Evolutionary conservation across 2,329 filamentous ascomycete genomes (phyloP), one percentile per base, ranked within the genome.

Genomic region (Fusarium verticillioides): DNA sequence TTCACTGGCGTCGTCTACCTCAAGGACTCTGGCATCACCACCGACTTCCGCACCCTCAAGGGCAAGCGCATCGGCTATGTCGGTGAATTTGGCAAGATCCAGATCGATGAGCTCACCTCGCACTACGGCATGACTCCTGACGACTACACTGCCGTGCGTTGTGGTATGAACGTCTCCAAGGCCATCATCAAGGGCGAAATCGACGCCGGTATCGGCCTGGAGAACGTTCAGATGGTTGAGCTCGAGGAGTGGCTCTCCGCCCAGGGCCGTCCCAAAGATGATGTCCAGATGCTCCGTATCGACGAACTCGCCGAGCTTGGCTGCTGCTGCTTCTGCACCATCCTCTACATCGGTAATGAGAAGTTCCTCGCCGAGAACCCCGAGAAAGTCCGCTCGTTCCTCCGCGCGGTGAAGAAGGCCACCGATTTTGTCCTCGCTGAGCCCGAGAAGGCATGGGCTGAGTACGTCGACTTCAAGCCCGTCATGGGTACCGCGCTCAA

Each of bases 191-290:
- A 88, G 66, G 92, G 92, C 74, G 87, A 87, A 43, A 93, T 94
- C 74, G 91, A 94, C 79, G 93, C 93, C 23, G 93, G 93, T 40
- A 88, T 94, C 78, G 93, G 93, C 23, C 89, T 95, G 9, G 93
- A 94, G 82, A 95, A 95, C 78, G 92, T 94, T 11, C 93, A 95
- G 82, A 94, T 94, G 92, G 93, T 94, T 47, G 93, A 94, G 82
- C 87, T 95, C 4, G 92, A 93, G 81, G 92, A 94, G 79, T 94
- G 92, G 92, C 90, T 94, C 26, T 86, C 86, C 1, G 70, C 79
- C 1, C 91, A 93, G 79, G 87, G 86, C 74, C 90, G 91, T 2
- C 87, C 89, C 66, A 88, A 87, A 79, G 83, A 85, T 19, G 92
- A 94, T 72, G 93, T 94, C 12, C 90, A 93, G 82, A 94, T 95